These are phyloP conservation scores for Populus hybrid DNA, from an alignment of 441 rosid species.

Conservation along the genomic window DNA sequence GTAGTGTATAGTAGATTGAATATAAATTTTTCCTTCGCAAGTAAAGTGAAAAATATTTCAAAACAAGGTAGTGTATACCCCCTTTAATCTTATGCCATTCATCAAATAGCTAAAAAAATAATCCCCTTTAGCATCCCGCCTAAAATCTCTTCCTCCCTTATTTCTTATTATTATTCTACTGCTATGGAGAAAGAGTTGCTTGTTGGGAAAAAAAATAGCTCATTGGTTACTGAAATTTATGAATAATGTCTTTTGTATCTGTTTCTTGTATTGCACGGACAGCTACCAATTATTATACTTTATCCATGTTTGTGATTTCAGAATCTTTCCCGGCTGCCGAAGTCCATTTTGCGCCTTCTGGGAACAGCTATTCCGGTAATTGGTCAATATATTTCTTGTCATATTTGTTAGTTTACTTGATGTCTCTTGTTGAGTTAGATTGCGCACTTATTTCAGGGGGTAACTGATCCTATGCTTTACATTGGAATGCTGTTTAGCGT, in stretches of 20 bases:
- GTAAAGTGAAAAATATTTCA: background rate
- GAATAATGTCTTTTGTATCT: no score
- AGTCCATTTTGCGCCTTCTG: slow-evolving; percentile 86
- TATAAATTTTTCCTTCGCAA: background rate
- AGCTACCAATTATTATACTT: background rate
- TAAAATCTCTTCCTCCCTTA: background rate
- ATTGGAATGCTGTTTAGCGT: slow-evolving; percentile 98
- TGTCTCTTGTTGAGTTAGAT: background rate
- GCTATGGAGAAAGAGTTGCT: background rate
- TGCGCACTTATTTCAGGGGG: slow-evolving; percentile 67
- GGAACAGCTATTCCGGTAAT: slow-evolving; percentile 85
- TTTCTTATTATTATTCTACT: slow-evolving; percentile 1
- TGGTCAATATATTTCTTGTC: background rate
- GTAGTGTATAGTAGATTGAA: background rate
- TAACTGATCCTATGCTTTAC: no score
- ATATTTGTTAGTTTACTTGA: background rate
- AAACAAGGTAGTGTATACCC: background rate
- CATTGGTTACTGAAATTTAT: background rate
- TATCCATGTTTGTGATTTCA: slow-evolving; percentile 30
- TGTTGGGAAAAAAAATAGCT: background rate
- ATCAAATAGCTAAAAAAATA: background rate
- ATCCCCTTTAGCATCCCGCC: background rate
- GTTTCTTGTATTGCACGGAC: background rate
- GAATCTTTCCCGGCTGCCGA: slow-evolving; percentile 78
- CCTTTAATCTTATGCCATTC: no score